These are phyloP conservation scores for Cytospora schulzeri DNA, from an alignment of 2,329 filamentous ascomycete genomes.

Conservation along the genomic window DNA sequence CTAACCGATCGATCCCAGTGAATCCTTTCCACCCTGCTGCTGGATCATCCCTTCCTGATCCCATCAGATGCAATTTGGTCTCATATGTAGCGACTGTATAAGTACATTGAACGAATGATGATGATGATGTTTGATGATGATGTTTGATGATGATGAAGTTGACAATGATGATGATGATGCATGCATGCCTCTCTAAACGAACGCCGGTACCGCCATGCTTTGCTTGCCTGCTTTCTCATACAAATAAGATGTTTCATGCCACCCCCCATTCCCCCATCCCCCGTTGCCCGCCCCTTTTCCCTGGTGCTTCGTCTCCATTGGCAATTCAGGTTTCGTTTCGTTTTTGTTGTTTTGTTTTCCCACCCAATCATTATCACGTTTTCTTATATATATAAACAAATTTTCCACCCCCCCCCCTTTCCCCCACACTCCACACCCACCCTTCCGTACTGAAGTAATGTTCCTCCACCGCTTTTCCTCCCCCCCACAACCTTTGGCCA, in stretches of 20 bases:
- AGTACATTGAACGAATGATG: conserved; percentile 10
- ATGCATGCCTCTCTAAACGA: conserved; percentile 6
- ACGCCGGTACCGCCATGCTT: conserved; percentile 21
- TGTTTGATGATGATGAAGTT: too few relatives aligned
- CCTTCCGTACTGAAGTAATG: too few relatives aligned
- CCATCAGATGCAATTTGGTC: neutral
- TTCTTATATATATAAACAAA: conserved; percentile 1
- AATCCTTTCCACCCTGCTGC: neutral
- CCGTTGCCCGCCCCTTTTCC: neutral
- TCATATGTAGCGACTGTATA: conserved; percentile 19
- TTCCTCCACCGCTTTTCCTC: too few relatives aligned
- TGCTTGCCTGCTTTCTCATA: conserved; percentile 18
- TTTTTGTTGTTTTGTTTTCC: neutral
- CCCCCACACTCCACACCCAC: too few relatives aligned
- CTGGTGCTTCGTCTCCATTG: neutral
- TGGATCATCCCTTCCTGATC: too few relatives aligned
- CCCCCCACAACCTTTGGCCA: too few relatives aligned
- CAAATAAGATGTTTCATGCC: too few relatives aligned
- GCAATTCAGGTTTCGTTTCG: too few relatives aligned
- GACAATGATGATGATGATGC: too few relatives aligned
- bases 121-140: too few relatives aligned
- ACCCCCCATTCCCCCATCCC: too few relatives aligned
- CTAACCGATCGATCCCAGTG: too few relatives aligned
- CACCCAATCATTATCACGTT: conserved; percentile 4
- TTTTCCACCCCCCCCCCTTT: neutral